Percentiles rank a stretch among this genome's conserved stretches.
phyloP scores from a whole-genome alignment of 225 moss, liverwort and hornwort species.

The Bryum argenteum region DNA sequence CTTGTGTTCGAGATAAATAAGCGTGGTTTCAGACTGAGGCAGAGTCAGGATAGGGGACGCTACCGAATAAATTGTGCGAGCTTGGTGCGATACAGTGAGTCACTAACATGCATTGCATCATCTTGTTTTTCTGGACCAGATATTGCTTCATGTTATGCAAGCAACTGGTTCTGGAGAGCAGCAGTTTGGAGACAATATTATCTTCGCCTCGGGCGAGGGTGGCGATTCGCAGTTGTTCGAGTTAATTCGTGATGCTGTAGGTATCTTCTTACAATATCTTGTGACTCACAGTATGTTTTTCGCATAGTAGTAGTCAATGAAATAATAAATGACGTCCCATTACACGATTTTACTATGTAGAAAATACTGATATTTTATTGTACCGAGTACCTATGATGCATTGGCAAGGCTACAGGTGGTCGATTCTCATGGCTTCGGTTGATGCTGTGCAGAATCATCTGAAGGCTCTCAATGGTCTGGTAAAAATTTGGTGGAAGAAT shows the following conservation, averaged over 20 bases:
- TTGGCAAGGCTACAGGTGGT: constrained; percentile 9
- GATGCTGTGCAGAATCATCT: constrained; percentile 33
- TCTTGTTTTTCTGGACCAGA: constrained; percentile 31
- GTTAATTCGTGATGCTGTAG: constrained; percentile 32
- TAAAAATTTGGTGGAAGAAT: constrained; percentile 24
- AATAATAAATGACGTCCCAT: background rate
- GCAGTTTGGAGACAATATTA: constrained; percentile 20
- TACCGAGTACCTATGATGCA: background rate
- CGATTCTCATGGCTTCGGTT: constrained; percentile 14
- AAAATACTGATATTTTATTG: constrained; percentile 1
- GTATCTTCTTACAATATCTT: constrained; percentile 27
- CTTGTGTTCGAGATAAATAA: background rate
- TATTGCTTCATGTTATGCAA: constrained; percentile 40
- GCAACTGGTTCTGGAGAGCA: constrained; percentile 8
- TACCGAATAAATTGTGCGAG: constrained; percentile 5
- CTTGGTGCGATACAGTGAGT: background rate
- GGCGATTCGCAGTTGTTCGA: constrained; percentile 55
- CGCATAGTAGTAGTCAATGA: background rate
- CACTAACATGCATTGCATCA: background rate
- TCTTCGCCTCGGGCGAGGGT: constrained; percentile 44
- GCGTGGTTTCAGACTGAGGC: constrained; percentile 13
- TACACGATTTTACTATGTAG: background rate
- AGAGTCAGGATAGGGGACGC: background rate
- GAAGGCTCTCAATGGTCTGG: constrained; percentile 39
- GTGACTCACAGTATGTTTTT: background rate